These are phyloP conservation scores for Saccharomycopsis babjevae DNA, from an alignment of 805 yeast genomes.

Conservation along the genomic window DNA sequence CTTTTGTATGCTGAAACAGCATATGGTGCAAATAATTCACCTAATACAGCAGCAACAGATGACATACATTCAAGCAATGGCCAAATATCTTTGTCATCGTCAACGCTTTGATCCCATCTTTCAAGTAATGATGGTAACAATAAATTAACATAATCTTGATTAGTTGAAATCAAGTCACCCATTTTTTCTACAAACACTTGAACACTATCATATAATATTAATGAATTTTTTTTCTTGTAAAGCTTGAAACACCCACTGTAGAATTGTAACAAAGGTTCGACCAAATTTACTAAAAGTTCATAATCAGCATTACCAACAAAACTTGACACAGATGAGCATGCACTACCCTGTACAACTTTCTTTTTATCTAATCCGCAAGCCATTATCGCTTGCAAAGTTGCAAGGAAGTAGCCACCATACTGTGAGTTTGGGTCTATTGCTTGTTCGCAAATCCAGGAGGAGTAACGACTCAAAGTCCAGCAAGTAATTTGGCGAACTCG, in stretches of 20 bases:
- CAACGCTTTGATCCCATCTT: conserved; percentile 69
- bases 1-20: conserved; percentile 81
- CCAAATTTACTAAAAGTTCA: conserved; percentile 47
- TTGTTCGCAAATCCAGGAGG: conserved; percentile 70
- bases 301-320: conserved; percentile 71
- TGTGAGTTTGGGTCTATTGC: conserved; percentile 45
- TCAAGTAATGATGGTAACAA: conserved; percentile 73
- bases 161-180: conserved; percentile 45
- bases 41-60: conserved; percentile 77
- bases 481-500: conserved; percentile 88
- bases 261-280: conserved; percentile 57
- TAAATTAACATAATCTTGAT: conserved; percentile 46
- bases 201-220: conserved; percentile 79
- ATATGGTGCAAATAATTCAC: conserved; percentile 77
- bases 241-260: conserved; percentile 63
- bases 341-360: conserved; percentile 93
- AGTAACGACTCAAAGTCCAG: conserved; percentile 88
- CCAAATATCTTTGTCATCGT: conserved; percentile 81
- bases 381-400: conserved; percentile 70
- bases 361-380: conserved; percentile 68
- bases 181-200: conserved; percentile 79
- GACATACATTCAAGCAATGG: conserved; percentile 90
- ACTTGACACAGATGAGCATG: conserved; percentile 76
- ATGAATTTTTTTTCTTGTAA: conserved; percentile 75
- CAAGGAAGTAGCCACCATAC: conserved; percentile 58